These are phyloP conservation scores for Ogataea ganodermae DNA, from an alignment of 805 yeast genomes.

Conservation along the genomic window DNA sequence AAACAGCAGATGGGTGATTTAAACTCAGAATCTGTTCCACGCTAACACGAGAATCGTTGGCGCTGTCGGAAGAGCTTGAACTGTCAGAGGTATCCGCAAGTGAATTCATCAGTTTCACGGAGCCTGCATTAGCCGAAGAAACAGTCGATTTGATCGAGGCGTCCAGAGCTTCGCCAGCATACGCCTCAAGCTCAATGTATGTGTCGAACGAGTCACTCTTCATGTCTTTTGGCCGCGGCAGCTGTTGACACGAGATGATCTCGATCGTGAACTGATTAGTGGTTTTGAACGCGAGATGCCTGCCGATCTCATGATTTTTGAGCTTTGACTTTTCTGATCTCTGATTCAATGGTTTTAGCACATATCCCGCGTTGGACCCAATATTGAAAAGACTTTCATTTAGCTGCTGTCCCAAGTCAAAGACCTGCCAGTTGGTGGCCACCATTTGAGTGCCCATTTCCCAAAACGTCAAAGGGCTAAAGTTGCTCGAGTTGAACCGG, in stretches of 20 bases:
- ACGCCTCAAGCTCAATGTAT: conserved; percentile 58
- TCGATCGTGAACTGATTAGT: conserved; percentile 38
- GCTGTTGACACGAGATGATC: conserved; percentile 79
- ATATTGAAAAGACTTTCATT: conserved; percentile 79
- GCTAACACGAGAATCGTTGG: not conserved
- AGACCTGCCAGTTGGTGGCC: conserved; percentile 96
- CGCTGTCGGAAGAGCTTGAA: not conserved
- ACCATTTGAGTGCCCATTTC: conserved; percentile 87
- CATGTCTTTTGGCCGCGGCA: conserved; percentile 67
- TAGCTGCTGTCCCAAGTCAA: conserved; percentile 84
- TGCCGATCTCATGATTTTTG: conserved; percentile 16
- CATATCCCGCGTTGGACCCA: conserved; percentile 67
- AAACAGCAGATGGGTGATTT: conserved; percentile 24
- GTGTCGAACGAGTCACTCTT: conserved; percentile 55
- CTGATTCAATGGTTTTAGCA: conserved; percentile 61
- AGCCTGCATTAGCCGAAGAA: conserved; percentile 9
- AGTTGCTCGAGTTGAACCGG: conserved; percentile 77
- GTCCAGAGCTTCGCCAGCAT: conserved; percentile 41
- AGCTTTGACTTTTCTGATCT: conserved; percentile 20
- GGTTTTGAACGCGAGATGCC: conserved; percentile 25
- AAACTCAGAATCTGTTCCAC: conserved; percentile 7
- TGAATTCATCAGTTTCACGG: conserved; percentile 6
- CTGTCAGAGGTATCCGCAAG: not conserved
- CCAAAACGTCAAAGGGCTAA: conserved; percentile 82
- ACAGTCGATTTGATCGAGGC: conserved; percentile 12